phyloP scores from a whole-genome alignment of 371 early-diverging fungal species.

The Nematocida parisii region DNA sequence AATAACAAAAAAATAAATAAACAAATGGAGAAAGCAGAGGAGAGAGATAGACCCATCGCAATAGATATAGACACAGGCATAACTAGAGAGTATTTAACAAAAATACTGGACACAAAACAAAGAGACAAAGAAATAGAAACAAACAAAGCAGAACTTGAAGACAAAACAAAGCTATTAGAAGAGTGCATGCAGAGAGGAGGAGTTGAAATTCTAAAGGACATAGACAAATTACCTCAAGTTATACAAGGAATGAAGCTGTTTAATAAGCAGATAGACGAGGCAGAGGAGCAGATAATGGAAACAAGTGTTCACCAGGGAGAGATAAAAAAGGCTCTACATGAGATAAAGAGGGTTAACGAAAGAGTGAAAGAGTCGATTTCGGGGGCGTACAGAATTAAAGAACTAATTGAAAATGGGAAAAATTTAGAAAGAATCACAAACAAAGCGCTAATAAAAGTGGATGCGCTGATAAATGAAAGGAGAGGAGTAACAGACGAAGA shows the following conservation, averaged over 20 bases:
- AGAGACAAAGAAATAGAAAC: slow-evolving; percentile 40
- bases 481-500: slow-evolving; percentile 24
- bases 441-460: slow-evolving; percentile 39
- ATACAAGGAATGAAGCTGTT: slow-evolving; percentile 29
- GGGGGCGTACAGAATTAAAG: slow-evolving; percentile 17
- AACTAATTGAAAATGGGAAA: slow-evolving; percentile 15
- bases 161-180: slow-evolving; percentile 39
- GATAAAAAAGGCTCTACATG: slow-evolving; percentile 14
- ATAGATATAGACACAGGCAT: background rate
- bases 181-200: background rate
- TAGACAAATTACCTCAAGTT: slow-evolving; percentile 23
- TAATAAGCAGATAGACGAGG: slow-evolving; percentile 46
- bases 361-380: slow-evolving; percentile 40
- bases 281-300: slow-evolving; percentile 14
- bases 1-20: slow-evolving; percentile 14
- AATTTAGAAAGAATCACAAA: slow-evolving; percentile 26
- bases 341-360: slow-evolving; percentile 19
- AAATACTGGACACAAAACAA: slow-evolving; percentile 16
- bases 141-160: background rate
- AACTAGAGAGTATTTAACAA: slow-evolving; percentile 9
- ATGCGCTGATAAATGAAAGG: slow-evolving; percentile 15
- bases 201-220: slow-evolving; percentile 35
- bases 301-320: slow-evolving; percentile 21
- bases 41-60: background rate
- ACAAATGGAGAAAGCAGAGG: slow-evolving; percentile 13